Conservation (phyloP, 345 rosid species). For the Noccaea bulbosa region DNA sequence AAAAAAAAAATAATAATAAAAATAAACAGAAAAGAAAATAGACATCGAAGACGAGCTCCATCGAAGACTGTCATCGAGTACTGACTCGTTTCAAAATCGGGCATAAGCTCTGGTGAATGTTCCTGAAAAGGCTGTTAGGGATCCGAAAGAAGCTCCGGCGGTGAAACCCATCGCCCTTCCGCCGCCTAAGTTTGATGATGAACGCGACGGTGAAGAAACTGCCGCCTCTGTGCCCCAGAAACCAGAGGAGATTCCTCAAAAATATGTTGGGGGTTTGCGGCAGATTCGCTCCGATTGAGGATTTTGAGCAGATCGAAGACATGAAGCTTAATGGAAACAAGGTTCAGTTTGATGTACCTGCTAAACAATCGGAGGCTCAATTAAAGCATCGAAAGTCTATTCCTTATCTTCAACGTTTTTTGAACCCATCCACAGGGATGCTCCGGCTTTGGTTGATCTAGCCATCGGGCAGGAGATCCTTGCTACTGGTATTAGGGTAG, state of each 20-base stretch:
- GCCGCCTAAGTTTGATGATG: constrained; percentile 29
- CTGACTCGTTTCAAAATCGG: no score
- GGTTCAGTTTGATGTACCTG: constrained; percentile 19
- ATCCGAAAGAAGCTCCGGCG: constrained; percentile 5
- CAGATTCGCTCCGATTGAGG: constrained; percentile 30
- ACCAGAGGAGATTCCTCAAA: constrained; percentile 7
- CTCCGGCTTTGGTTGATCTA: no score
- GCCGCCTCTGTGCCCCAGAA: background rate
- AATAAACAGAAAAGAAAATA: background rate
- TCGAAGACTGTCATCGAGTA: no score
- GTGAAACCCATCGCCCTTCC: constrained; percentile 11
- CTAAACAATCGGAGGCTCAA: constrained; percentile 40
- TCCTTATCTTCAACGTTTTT: no score
- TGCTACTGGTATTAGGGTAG: no score
- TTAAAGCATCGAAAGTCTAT: no score
- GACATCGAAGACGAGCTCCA: no score
- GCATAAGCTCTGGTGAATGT: no score
- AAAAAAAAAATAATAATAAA: no score
- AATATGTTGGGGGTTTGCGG: constrained; percentile 22
- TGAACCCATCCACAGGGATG: no score
- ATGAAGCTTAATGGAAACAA: background rate
- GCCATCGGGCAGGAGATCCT: no score
- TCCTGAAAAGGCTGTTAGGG: no score
- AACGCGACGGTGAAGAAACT: background rate
- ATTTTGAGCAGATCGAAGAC: constrained; percentile 6